phyloP scores from a whole-genome alignment of 805 yeast species.

The Suhomyces kilbournensis region DNA sequence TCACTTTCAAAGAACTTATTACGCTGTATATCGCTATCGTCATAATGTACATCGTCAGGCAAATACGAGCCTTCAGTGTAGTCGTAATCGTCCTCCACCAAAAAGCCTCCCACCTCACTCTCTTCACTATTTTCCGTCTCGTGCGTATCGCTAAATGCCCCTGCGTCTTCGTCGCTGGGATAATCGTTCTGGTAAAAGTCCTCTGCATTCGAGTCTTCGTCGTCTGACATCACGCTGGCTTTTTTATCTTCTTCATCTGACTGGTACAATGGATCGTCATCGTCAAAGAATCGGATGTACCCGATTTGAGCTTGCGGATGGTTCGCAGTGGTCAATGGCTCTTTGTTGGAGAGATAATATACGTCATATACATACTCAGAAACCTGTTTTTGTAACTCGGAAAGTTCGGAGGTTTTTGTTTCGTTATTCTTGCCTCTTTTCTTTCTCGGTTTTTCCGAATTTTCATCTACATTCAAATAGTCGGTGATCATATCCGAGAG shows the following conservation, averaged over 20 bases:
- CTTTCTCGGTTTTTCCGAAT: constrained; percentile 12
- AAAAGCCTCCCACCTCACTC: not conserved
- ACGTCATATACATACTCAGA: constrained; percentile 92
- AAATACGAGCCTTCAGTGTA: constrained; percentile 6
- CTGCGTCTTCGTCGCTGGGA: constrained; percentile 88
- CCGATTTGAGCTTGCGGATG: constrained; percentile 49
- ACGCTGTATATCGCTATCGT: constrained; percentile 30
- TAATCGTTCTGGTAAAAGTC: constrained; percentile 89
- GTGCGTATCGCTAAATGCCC: constrained; percentile 20
- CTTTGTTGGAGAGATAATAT: constrained; percentile 40
- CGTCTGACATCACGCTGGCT: constrained; percentile 48
- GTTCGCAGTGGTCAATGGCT: constrained; percentile 46
- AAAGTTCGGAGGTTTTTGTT: not conserved
- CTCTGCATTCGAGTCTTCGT: constrained; percentile 88
- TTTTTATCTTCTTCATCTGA: constrained; percentile 37
- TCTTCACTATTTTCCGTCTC: constrained; percentile 22
- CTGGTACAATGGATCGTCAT: constrained; percentile 39
- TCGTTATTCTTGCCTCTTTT: constrained; percentile 1
- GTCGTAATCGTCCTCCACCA: constrained; percentile 8
- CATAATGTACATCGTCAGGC: constrained; percentile 9
- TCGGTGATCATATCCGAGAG: constrained; percentile 73
- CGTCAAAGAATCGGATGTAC: constrained; percentile 54
- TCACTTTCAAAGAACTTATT: constrained; percentile 58
- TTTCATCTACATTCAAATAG: constrained; percentile 43
- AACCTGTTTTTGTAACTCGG: constrained; percentile 1